A percentile compares a stretch with the other conserved stretches of the same genome.
phyloP scores from a whole-genome alignment of 192 early-diverging fungal genomes.

The Cladochytrium replicatum region DNA sequence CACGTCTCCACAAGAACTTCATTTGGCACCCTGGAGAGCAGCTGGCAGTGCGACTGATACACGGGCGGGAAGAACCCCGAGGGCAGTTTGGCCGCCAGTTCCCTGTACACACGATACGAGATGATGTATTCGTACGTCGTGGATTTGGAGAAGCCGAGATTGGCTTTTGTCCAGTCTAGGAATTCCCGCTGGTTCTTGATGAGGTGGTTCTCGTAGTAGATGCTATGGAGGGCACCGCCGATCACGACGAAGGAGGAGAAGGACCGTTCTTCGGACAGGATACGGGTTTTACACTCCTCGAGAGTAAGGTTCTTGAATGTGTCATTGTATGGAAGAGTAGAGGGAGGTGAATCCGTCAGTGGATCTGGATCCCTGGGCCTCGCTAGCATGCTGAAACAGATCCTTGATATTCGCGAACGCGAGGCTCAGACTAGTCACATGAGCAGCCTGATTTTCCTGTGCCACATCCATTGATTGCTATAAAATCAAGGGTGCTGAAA shows the following conservation, averaged over 20 bases:
- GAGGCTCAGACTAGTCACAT: too few relatives aligned
- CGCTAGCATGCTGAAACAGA: too few relatives aligned
- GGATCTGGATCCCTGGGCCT: too few relatives aligned
- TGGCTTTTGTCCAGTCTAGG: conserved; percentile 44
- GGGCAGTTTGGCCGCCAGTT: conserved; percentile 34
- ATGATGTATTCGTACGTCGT: conserved; percentile 53
- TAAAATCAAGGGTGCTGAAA: too few relatives aligned
- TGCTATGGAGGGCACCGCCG: conserved; percentile 41
- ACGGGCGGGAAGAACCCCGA: conserved; percentile 30
- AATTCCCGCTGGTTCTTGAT: conserved; percentile 46
- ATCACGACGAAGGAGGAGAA: conserved; percentile 45
- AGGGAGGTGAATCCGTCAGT: too few relatives aligned
- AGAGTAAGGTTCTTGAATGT: too few relatives aligned
- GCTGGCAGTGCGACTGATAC: conserved; percentile 46
- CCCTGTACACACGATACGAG: conserved; percentile 39
- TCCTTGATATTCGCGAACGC: too few relatives aligned
- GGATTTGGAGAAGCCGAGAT: conserved; percentile 42
- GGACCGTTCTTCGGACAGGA: conserved; percentile 34
- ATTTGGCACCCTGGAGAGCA: conserved; percentile 42
- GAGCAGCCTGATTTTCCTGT: too few relatives aligned
- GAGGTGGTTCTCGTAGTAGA: conserved; percentile 43
- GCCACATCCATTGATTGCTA: too few relatives aligned
- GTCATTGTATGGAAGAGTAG: too few relatives aligned
- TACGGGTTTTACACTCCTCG: conserved; percentile 22
- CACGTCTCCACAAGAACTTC: conserved; percentile 39